These are phyloP conservation scores for Zasmidium citrigriseum DNA, from an alignment of 2,329 filamentous ascomycete species.

Conservation along the genomic window DNA sequence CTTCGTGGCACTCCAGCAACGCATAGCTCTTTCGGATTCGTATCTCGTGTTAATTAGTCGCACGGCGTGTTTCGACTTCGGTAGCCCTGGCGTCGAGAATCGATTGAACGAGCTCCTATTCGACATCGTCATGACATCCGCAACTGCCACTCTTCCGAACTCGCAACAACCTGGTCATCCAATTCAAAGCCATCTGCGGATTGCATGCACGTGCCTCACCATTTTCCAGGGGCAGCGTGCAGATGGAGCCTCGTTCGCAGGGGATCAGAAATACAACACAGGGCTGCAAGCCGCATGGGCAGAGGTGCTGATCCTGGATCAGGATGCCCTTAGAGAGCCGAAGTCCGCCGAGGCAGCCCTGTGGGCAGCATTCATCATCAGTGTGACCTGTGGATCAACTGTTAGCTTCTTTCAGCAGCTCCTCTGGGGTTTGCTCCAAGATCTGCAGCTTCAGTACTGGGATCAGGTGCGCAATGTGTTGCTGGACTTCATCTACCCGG, in stretches of 20 bases:
- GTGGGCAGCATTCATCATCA: constrained; percentile 37
- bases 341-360: constrained; percentile 35
- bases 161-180: constrained; percentile 27
- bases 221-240: constrained; percentile 35
- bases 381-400: constrained; percentile 33
- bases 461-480: constrained; percentile 34
- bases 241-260: constrained; percentile 30
- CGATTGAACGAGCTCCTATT: constrained; percentile 33
- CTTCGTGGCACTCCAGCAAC: constrained; percentile 31
- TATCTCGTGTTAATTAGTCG: constrained; percentile 32
- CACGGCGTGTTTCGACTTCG: constrained; percentile 37
- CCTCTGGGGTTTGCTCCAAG: constrained; percentile 25
- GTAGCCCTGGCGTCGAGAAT: constrained; percentile 31
- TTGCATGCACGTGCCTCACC: constrained; percentile 35
- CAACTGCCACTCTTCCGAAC: constrained; percentile 15
- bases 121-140: constrained; percentile 32
- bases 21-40: constrained; percentile 28
- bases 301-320: constrained; percentile 32
- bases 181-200: constrained; percentile 32
- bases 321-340: constrained; percentile 28
- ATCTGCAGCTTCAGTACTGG: constrained; percentile 33
- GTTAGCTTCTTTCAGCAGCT: constrained; percentile 26
- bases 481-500: constrained; percentile 37
- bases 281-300: constrained; percentile 35
- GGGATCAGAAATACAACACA: constrained; percentile 30